Conservation (phyloP, 352 stramenopile genomes). For the Globisporangium ultimum region DNA sequence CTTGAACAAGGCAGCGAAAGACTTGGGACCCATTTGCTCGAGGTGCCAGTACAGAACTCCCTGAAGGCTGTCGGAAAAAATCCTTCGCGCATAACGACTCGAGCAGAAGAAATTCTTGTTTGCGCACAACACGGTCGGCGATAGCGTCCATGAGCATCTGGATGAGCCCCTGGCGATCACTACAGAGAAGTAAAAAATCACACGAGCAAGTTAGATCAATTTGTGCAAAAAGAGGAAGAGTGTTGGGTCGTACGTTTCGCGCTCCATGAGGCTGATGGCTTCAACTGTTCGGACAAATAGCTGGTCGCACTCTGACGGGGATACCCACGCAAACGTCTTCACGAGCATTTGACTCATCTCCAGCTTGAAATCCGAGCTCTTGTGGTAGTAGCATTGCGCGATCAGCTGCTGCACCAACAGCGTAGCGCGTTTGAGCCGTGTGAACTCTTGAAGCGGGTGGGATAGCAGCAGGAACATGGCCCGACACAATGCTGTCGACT, state of each 20-base stretch:
- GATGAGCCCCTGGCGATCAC: conserved; percentile 43
- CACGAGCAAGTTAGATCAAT: not conserved
- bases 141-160: conserved; percentile 40
- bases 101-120: conserved; percentile 47
- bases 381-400: conserved; percentile 59
- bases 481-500: conserved; percentile 48
- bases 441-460: conserved; percentile 56
- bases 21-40: conserved; percentile 35
- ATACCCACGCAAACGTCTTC: conserved; percentile 53
- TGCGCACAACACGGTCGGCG: conserved; percentile 27
- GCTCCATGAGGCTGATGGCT: conserved; percentile 58
- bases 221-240: too few species aligned
- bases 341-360: conserved; percentile 63
- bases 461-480: conserved; percentile 64
- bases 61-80: conserved; percentile 32
- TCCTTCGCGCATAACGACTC: conserved; percentile 47
- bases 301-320: conserved; percentile 33
- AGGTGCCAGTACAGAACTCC: conserved; percentile 31
- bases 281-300: conserved; percentile 56
- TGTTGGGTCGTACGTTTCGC: conserved; percentile 36
- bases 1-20: conserved; percentile 51
- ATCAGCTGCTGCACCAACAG: conserved; percentile 53
- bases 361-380: conserved; percentile 38
- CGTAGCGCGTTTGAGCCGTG: conserved; percentile 37
- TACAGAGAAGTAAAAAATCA: conserved; percentile 8